These are phyloP conservation scores for grape (Vitis vinifera) DNA, from an alignment of 164 flowering plant genomes.

Conservation along the genomic window ASM3070453v1 NC_081822.1:33211001-33211500, in stretches of 20 bases:
- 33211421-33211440: too few species aligned
- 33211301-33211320: neutral
- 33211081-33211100: neutral
- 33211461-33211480: too few species aligned
- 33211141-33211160: neutral
- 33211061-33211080: neutral
- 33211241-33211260: conserved; percentile 61
- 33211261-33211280: conserved; percentile 3
- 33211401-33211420: too few species aligned
- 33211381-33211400: too few species aligned
- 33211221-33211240: conserved; percentile 78
- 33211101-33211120: neutral
- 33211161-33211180: conserved; percentile 36
- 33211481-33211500: too few species aligned
- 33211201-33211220: conserved; percentile 67
- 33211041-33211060: neutral
- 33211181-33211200: conserved; percentile 71
- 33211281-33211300: neutral
- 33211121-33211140: neutral
- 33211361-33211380: neutral
- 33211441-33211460: too few species aligned
- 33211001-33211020: too few species aligned
- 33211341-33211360: neutral
- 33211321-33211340: neutral
- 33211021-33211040: too few species aligned